A percentile compares a stretch with the other conserved stretches of the same genome.
These are phyloP conservation scores for Solanum corneliomulleri DNA, from an alignment of 257 asterid genomes.

Conservation along the genomic window DNA sequence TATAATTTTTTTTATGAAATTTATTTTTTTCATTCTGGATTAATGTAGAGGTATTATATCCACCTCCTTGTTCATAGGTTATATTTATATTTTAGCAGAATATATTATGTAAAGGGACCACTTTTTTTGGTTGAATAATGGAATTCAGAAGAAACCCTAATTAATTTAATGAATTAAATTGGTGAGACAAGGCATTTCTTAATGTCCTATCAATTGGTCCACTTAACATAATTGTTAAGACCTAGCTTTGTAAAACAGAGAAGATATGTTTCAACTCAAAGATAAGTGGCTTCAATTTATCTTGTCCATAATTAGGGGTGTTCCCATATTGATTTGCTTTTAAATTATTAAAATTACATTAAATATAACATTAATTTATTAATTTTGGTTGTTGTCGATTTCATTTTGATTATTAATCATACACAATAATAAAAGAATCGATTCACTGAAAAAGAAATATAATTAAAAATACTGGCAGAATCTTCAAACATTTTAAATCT, in stretches of 20 bases:
- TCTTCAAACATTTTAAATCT: too few relatives aligned
- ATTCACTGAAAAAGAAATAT: too few relatives aligned
- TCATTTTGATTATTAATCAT: too few relatives aligned
- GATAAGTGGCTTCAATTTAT: not conserved
- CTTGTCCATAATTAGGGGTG: not conserved
- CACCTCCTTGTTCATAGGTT: not conserved
- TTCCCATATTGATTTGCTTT: too few relatives aligned
- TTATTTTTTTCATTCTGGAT: too few relatives aligned
- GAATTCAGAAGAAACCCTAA: not conserved
- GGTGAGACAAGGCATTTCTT: not conserved
- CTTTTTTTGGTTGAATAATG: not conserved
- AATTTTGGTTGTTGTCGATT: too few relatives aligned
- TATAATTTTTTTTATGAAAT: accelerated
- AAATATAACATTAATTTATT: too few relatives aligned
- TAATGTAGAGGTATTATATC: not conserved
- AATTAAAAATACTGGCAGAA: too few relatives aligned
- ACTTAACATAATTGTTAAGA: not conserved
- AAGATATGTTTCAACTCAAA: not conserved
- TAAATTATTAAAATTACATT: too few relatives aligned
- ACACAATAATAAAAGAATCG: too few relatives aligned
- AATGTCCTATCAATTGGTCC: conserved; percentile 9
- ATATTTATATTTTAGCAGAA: not conserved
- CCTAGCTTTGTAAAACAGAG: not conserved
- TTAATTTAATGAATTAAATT: not conserved
- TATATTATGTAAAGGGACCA: conserved; percentile 4